Base-by-base conservation (phyloP, 495 filamentous ascomycete species). In the Penicillium parvum region DNA sequence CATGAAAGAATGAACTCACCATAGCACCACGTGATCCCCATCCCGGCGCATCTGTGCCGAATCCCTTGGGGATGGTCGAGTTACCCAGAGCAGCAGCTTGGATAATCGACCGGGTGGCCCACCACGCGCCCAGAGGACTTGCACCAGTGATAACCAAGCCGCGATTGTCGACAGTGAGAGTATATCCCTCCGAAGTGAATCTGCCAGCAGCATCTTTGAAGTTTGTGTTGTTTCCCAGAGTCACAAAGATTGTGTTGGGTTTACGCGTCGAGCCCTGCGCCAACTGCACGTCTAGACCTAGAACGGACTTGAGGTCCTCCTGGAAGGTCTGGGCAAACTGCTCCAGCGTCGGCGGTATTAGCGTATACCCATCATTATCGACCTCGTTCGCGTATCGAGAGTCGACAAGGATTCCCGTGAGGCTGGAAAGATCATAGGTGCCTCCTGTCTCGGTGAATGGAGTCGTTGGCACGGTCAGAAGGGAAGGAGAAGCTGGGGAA, bases 51-150 rank as follows among this genome's bases (percentile, higher is more conserved):
- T 76, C 74, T 3, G 57, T 50, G 14, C 45, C 66, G 1, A 40
- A 52, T 17, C 74, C 74, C 32, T 58, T 57, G 1, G 66, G 43
- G 11, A 74, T 37, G 8, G 57, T 39, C 7, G 55, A 58, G 20
- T 64, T 40, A 5, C 45, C 49, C 4, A 73, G 52, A n/a, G 65
- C 45, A 17, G 63, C 64, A 40, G 68, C 65, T 49, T 78, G 75
- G 8, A 78, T 47, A 27, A 76, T 34, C 2, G 75, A 68, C 23
- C 73, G 60, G 3, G 73, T 76, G 12, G 64, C 73, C 75, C 75
- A 78, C 67, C 69, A 78, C 10, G 60, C 68, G 18, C 73, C 75
- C 3, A 76, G 47, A 5, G 75, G 68, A 49, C 70, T 73, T 4
- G 75, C 71, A 5, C 75, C 75, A 7, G 61, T 61, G 37, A 78